These are phyloP conservation scores for Talaromyces pinophilus DNA, from an alignment of 2,329 filamentous ascomycete genomes.

Conservation along the genomic window DNA sequence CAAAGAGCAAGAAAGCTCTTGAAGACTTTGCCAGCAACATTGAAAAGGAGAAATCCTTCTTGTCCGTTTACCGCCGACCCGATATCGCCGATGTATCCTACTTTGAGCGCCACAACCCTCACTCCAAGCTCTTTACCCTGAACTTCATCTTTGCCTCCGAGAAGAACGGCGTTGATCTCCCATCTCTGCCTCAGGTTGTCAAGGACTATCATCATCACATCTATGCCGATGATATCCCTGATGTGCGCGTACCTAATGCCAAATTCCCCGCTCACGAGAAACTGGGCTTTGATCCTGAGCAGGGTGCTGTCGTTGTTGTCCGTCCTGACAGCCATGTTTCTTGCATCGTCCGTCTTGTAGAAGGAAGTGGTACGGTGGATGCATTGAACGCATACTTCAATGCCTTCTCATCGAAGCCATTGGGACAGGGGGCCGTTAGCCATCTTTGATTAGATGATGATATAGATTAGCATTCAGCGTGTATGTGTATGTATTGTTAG, in stretches of 20 bases:
- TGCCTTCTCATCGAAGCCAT: constrained; percentile 64
- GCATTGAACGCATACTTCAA: constrained; percentile 81
- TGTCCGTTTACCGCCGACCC: constrained; percentile 62
- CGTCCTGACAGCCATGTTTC: constrained; percentile 86
- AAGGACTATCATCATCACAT: constrained; percentile 77
- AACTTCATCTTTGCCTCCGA: constrained; percentile 72
- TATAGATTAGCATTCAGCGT: constrained; percentile 1
- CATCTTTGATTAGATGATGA: constrained; percentile 32
- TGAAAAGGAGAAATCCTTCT: constrained; percentile 69
- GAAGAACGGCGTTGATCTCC: constrained; percentile 71
- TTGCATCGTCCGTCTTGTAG: constrained; percentile 69
- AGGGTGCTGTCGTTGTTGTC: constrained; percentile 78
- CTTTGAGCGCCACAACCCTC: constrained; percentile 82
- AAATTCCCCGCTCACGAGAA: constrained; percentile 79
- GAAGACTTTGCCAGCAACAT: constrained; percentile 69
- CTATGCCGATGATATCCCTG: constrained; percentile 81
- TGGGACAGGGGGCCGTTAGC: constrained; percentile 39
- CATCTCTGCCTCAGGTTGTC: constrained; percentile 69
- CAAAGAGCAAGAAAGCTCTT: constrained; percentile 63
- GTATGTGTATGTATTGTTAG: constrained; percentile 5
- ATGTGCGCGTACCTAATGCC: constrained; percentile 68
- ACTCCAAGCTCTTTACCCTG: constrained; percentile 78
- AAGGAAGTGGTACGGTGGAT: constrained; percentile 77
- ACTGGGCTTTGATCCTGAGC: constrained; percentile 74
- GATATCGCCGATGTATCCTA: constrained; percentile 67